phyloP scores from a whole-genome alignment of 202 grass and related monocot species.

The Hordeum pubiflorum region DNA sequence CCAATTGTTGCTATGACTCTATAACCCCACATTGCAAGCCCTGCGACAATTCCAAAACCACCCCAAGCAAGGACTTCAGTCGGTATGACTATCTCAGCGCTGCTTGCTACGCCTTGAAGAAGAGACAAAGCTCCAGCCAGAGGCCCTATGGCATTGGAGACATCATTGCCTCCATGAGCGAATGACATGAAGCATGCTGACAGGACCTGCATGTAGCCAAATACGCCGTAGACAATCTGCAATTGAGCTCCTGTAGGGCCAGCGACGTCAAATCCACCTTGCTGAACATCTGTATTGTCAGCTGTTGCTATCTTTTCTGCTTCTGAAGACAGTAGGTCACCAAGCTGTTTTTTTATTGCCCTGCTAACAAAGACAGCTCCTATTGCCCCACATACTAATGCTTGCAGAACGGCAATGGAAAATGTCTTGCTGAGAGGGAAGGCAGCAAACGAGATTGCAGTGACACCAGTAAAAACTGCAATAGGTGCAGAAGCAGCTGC shows the following conservation, averaged over 20 bases:
- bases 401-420: slow-evolving; percentile 56
- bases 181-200: slow-evolving; percentile 99
- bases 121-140: slow-evolving; percentile 82
- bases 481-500: slow-evolving; percentile 89
- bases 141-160: slow-evolving; percentile 92
- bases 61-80: slow-evolving; percentile 89
- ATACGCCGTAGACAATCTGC: slow-evolving; percentile 89
- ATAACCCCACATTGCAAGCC: slow-evolving; percentile 90
- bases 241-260: slow-evolving; percentile 89
- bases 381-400: slow-evolving; percentile 62
- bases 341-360: slow-evolving; percentile 71
- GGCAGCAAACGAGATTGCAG: slow-evolving; percentile 79
- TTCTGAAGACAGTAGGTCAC: slow-evolving; percentile 73
- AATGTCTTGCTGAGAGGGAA: slow-evolving; percentile 76
- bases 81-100: slow-evolving; percentile 85
- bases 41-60: slow-evolving; percentile 93
- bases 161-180: slow-evolving; percentile 90
- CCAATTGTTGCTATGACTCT: slow-evolving; percentile 95
- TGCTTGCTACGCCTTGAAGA: slow-evolving; percentile 54
- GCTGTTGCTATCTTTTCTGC: slow-evolving; percentile 46
- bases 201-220: slow-evolving; percentile 92
- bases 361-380: slow-evolving; percentile 72
- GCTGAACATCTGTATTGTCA: slow-evolving; percentile 36
- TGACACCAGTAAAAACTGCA: slow-evolving; percentile 78
- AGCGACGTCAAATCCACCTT: slow-evolving; percentile 53